Conservation (phyloP, 306 rosid genomes). For the Cucurbita moschata region DNA sequence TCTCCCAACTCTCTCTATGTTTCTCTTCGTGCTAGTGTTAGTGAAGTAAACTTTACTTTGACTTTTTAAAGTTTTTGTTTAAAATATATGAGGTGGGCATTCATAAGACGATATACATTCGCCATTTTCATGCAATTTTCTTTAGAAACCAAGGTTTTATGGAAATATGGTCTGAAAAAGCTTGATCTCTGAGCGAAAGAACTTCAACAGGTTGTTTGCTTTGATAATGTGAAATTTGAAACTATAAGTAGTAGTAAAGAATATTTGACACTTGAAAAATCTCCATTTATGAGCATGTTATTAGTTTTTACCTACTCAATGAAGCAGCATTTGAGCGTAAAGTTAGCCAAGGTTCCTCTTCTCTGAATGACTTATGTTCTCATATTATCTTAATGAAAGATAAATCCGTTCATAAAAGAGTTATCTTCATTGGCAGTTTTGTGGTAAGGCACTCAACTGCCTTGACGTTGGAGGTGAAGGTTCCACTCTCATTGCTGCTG, state of each 20-base stretch:
- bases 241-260: neutral
- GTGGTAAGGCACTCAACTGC: constrained; percentile 71
- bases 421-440: constrained; percentile 23
- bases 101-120: neutral
- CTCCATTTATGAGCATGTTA: neutral
- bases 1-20: neutral
- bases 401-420: neutral
- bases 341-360: neutral
- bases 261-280: neutral
- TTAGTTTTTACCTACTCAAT: neutral
- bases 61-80: neutral
- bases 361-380: neutral
- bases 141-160: neutral
- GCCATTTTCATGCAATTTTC: neutral
- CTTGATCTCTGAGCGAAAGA: neutral
- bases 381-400: neutral
- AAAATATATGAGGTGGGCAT: neutral
- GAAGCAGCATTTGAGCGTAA: neutral
- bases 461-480: constrained; percentile 87
- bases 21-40: neutral
- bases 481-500: constrained; percentile 61
- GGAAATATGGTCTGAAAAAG: neutral
- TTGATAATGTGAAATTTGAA: neutral
- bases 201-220: neutral
- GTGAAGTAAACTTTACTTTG: neutral